A percentile compares a stretch with the other conserved stretches of the same genome.
phyloP scores from a whole-genome alignment of 192 early-diverging fungal genomes.

The Podila epicladia region DNA sequence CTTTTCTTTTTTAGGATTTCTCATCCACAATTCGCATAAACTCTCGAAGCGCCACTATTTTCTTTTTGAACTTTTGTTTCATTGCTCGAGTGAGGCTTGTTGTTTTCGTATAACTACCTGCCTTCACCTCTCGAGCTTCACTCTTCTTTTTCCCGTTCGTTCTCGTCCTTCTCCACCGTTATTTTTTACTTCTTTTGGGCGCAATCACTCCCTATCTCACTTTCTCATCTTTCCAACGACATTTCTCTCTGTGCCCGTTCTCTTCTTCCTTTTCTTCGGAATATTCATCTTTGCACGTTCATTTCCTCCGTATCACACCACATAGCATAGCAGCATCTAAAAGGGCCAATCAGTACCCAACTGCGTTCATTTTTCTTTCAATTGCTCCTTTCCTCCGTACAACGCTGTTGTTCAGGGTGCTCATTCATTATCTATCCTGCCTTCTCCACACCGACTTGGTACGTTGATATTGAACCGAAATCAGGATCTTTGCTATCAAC shows the following conservation, averaged over 20 bases:
- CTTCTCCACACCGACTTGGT: too few relatives aligned
- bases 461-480: too few relatives aligned
- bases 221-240: neutral
- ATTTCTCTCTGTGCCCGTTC: neutral
- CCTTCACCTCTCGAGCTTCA: neutral
- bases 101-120: too few relatives aligned
- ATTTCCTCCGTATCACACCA: neutral
- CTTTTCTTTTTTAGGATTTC: too few relatives aligned
- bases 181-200: neutral
- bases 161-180: neutral
- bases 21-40: too few relatives aligned
- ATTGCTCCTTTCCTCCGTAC: neutral
- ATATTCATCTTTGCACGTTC: neutral
- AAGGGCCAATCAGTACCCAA: neutral
- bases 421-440: too few relatives aligned
- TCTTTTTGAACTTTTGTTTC: too few relatives aligned
- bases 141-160: neutral
- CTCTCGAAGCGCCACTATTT: too few relatives aligned
- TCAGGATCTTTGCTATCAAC: too few relatives aligned
- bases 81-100: too few relatives aligned
- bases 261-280: conserved; percentile 4
- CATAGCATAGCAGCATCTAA: too few relatives aligned
- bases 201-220: neutral
- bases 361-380: neutral
- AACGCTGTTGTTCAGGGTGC: too few relatives aligned